phyloP scores from a whole-genome alignment of 495 filamentous ascomycete species.

The Podospora comata region DNA sequence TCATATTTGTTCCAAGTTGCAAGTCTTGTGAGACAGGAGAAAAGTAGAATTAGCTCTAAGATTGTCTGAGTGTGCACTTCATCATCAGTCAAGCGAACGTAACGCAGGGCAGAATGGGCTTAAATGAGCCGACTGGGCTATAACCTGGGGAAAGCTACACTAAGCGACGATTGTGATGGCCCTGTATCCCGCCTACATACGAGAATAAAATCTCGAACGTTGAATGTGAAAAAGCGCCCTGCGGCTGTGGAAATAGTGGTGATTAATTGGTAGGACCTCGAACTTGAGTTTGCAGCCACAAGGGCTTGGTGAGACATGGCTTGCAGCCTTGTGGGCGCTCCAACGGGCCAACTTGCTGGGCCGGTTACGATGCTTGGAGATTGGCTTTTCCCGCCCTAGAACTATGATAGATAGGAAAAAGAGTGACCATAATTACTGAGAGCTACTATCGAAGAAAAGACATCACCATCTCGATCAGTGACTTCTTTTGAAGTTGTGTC shows the following conservation, averaged over 20 bases:
- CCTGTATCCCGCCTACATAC: neutral
- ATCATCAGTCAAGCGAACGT: neutral
- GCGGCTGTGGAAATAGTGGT: neutral
- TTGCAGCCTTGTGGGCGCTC: neutral
- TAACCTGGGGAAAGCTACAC: neutral
- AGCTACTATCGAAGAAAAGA: neutral
- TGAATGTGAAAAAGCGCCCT: neutral
- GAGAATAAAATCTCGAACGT: neutral
- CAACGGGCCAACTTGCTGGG: neutral
- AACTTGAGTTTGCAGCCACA: neutral
- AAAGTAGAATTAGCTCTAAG: neutral
- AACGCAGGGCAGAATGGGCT: neutral
- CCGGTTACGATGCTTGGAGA: neutral
- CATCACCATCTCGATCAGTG: neutral
- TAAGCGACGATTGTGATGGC: neutral
- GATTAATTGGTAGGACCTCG: neutral
- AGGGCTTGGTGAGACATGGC: neutral
- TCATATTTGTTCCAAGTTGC: neutral
- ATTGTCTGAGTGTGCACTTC: neutral
- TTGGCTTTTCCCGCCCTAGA: neutral
- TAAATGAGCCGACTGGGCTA: neutral
- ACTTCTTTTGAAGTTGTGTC: neutral
- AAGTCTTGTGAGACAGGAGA: neutral
- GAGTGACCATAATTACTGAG: neutral
- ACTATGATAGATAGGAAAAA: neutral